phyloP scores from a whole-genome alignment of 306 rosid species.

The Pyrus pyrifolia region DNA sequence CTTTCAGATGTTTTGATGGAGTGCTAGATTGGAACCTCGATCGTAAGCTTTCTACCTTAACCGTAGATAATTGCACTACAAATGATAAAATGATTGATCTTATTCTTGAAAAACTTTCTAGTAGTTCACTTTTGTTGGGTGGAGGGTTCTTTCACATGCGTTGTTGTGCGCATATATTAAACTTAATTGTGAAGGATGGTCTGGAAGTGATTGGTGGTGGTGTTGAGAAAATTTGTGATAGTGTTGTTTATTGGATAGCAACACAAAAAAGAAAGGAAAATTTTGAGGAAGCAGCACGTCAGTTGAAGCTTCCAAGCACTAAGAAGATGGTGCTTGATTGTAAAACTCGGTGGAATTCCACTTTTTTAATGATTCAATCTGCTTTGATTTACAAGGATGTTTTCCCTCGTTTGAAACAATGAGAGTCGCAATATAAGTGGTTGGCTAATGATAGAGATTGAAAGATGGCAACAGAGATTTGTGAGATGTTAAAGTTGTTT shows the following conservation, averaged over 20 bases:
- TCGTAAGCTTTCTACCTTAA: neutral
- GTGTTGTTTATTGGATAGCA: neutral
- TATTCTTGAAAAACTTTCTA: neutral
- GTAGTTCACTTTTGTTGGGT: neutral
- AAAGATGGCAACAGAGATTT: neutral
- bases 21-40: constrained; percentile 2
- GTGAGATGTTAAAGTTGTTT: neutral
- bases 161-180: neutral
- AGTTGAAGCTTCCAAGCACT: neutral
- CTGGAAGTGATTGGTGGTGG: neutral
- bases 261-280: neutral
- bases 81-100: neutral
- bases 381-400: neutral
- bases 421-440: neutral
- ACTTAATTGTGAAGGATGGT: neutral
- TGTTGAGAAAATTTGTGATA: neutral
- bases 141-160: neutral
- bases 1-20: neutral
- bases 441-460: neutral
- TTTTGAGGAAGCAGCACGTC: neutral
- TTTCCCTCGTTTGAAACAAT: neutral
- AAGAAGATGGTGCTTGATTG: neutral
- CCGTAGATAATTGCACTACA: neutral
- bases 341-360: neutral
- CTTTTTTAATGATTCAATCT: neutral